These are phyloP conservation scores for Anthracocystis setariae DNA, from an alignment of 1,284 basidiomycete genomes.

Conservation along the genomic window DNA sequence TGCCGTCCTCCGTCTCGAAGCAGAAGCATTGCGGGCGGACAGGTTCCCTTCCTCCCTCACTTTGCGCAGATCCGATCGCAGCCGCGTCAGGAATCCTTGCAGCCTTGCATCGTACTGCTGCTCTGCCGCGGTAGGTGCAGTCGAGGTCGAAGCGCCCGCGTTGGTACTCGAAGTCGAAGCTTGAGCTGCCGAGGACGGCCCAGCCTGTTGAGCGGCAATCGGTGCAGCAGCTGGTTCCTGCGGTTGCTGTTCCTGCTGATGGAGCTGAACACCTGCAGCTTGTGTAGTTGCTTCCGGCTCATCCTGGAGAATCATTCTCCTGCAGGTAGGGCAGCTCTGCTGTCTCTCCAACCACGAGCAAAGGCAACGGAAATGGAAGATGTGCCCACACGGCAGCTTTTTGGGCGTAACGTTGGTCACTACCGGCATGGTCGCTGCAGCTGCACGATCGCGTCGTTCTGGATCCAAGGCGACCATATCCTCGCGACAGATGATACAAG, in stretches of 20 bases:
- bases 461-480: constrained; percentile 75
- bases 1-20: constrained; percentile 3
- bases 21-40: constrained; percentile 19
- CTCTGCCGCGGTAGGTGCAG: constrained; percentile 14
- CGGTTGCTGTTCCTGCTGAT: constrained; percentile 9
- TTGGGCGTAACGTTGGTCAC: constrained; percentile 86
- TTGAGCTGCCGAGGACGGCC: not conserved
- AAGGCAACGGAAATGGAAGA: constrained; percentile 98
- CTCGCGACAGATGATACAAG: constrained; percentile 98
- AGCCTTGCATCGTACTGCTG: constrained; percentile 24
- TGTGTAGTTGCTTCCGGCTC: constrained; percentile 15
- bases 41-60: constrained; percentile 45
- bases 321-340: constrained; percentile 91
- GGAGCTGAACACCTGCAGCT: constrained; percentile 1
- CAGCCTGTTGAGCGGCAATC: not conserved
- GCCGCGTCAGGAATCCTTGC: constrained; percentile 38
- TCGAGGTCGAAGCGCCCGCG: not conserved
- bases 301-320: constrained; percentile 82
- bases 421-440: not conserved
- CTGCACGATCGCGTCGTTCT: constrained; percentile 4
- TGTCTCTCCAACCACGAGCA: constrained; percentile 97
- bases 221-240: constrained; percentile 7
- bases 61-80: constrained; percentile 47
- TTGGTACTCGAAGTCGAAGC: not conserved
- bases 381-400: constrained; percentile 92